Evolutionary conservation across 108 stramenopile genomes (phyloP), one percentile per base, ranked within the genome.

Genomic region (Parietichytrium sp.): DNA sequence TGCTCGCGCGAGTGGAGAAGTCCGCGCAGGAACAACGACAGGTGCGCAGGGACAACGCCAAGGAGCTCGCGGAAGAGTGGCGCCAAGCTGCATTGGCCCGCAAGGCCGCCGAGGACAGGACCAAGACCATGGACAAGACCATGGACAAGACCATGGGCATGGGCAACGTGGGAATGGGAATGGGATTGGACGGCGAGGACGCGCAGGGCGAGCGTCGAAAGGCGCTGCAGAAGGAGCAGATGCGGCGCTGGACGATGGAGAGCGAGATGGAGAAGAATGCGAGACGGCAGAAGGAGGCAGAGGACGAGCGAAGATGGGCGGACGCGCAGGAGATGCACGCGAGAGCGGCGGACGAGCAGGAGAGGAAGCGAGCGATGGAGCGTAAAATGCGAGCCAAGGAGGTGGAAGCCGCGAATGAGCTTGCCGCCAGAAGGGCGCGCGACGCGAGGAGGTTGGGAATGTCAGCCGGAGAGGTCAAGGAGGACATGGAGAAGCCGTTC

Each of bases 111-210:
- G 61, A 72, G 8, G 38, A 72, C 42, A 33, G 61, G 36, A 72
- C 45, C 25, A 42, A 72, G 20, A 72, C 29, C 20, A 33, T 45
- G 38, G n/a, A n/a, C n/a, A n/a, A n/a, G n/a, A n/a, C n/a, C n/a
- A n/a, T n/a, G n/a, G n/a, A n/a, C n/a, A n/a, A n/a, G n/a, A n/a
- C n/a, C n/a, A n/a, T n/a, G n/a, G n/a, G n/a, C n/a, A n/a, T n/a
- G n/a, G n/a, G n/a, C n/a, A n/a, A n/a, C n/a, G n/a, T n/a, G n/a
- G n/a, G n/a, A n/a, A n/a, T n/a, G n/a, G n/a, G n/a, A n/a, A 72
- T 72, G 15, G 61, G 61, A 1, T 72, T 72, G 10, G 61, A 72
- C 61, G 61, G 61, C 3, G 61, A 72, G 33, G 61, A 72, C 20
- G 38, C 20, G 15, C 10, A 20, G 36, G 3, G 7, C 6, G 38